Evolutionary conservation across 2,329 filamentous ascomycete genomes (phyloP).

Genomic region (Neocatenulostroma microsporum): DNA sequence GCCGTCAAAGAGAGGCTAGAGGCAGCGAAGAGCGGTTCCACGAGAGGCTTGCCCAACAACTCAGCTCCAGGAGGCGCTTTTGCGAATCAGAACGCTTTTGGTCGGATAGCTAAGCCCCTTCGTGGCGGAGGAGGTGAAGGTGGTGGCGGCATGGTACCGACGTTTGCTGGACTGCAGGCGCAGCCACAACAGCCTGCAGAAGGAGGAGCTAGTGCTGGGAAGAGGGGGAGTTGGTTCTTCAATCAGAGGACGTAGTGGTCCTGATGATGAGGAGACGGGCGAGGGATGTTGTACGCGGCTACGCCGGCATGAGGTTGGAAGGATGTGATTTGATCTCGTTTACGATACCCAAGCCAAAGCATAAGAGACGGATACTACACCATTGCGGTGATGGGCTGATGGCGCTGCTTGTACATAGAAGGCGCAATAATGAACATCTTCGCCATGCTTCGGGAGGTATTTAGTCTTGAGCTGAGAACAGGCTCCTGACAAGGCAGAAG

Average conservation of each 20-base stretch:
- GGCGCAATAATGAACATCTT: too few species aligned
- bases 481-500: too few species aligned
- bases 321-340: too few species aligned
- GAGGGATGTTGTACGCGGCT: too few species aligned
- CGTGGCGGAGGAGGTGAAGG: conserved; percentile 45
- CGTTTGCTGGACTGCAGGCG: conserved; percentile 36
- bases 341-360: too few species aligned
- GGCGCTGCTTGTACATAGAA: too few species aligned
- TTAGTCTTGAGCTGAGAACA: too few species aligned
- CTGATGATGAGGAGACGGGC: neutral
- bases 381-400: too few species aligned
- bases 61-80: conserved; percentile 29
- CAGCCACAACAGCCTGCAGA: conserved; percentile 6
- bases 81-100: conserved; percentile 61
- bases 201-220: conserved; percentile 8
- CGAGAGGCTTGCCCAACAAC: conserved; percentile 65
- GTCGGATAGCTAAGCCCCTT: conserved; percentile 58
- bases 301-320: too few species aligned
- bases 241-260: conserved; percentile 19
- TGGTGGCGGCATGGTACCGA: conserved; percentile 34
- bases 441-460: too few species aligned
- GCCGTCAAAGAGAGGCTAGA: conserved; percentile 97
- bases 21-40: conserved; percentile 85
- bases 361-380: too few species aligned
- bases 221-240: conserved; percentile 25